Base-by-base conservation (phyloP, 345 rosid species). In the Arabidopsis arenosa region DNA sequence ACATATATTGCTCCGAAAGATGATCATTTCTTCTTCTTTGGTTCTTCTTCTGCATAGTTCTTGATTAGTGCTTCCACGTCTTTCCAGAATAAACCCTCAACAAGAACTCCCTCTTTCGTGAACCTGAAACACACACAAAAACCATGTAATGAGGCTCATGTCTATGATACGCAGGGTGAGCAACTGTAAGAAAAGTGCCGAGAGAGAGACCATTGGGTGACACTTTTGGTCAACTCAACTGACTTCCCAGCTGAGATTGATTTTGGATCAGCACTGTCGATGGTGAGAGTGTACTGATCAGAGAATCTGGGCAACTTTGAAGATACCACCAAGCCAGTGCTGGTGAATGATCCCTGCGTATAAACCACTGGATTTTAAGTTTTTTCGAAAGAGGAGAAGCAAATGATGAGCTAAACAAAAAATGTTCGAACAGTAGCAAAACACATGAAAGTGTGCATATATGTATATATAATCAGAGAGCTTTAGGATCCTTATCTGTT, bases 271-370 rank as follows among this genome's bases (percentile, higher is more conserved):
- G 99, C 90, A 73, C 98, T 93, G 1, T 84, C 91, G 30, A 93
- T 87, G 54, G 83, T 84, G 30, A 96, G 89, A 4, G 93, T 91
- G 85, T 93, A 96, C 66, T 76, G 77, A 84, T 89, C 93, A 15
- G 98, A 91, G 86, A 93, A 96, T 83, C 98, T 93, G 1, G 98
- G 96, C 73, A 93, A 75, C 77, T 93, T 93, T 55, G 98, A 93
- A 56, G 97, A 90, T 65, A 96, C 86, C 43, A 87, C 84, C 84
- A 96, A 79, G 49, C 98, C 98, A 33, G 98, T 96, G 88, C 98
- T 88, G 39, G 91, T 87, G 80, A 89, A 86, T 56, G 94, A 95
- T 57, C 98, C 97, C 98, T 96, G 84, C 62, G 0, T 48, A 70
- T 77, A 5, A 12, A 64, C 72, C 51, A 63, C 21, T 44, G 0